Evolutionary conservation across 805 yeast species (phyloP).

Genomic region (Torulaspora maleeae): DNA sequence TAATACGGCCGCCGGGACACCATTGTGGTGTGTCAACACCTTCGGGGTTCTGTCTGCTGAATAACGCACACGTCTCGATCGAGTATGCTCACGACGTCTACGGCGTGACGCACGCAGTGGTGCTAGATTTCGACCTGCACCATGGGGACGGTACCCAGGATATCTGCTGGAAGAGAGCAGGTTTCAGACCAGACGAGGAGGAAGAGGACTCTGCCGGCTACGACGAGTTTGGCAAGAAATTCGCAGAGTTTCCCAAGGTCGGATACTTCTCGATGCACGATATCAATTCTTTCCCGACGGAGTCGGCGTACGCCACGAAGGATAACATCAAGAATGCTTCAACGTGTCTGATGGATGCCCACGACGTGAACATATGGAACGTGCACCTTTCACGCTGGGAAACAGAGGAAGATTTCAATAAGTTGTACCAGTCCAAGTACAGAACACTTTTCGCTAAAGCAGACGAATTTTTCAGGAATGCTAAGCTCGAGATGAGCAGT

Average conservation of each 20-base stretch:
- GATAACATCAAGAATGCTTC: constrained; percentile 71
- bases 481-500: constrained; percentile 43
- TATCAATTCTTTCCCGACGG: constrained; percentile 82
- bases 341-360: constrained; percentile 68
- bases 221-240: constrained; percentile 46
- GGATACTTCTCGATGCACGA: constrained; percentile 85
- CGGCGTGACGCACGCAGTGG: constrained; percentile 73
- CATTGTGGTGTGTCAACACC: constrained; percentile 82
- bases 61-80: constrained; percentile 75
- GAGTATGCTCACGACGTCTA: constrained; percentile 65
- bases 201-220: constrained; percentile 35
- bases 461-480: constrained; percentile 52
- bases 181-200: constrained; percentile 33
- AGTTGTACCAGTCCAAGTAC: constrained; percentile 56
- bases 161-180: constrained; percentile 72
- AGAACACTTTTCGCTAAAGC: constrained; percentile 61
- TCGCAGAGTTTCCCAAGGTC: constrained; percentile 49
- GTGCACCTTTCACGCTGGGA: constrained; percentile 68
- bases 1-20: constrained; percentile 81
- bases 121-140: constrained; percentile 77
- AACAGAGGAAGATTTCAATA: constrained; percentile 59
- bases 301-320: constrained; percentile 67
- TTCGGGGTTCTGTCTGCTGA: constrained; percentile 76
- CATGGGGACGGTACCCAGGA: constrained; percentile 91
- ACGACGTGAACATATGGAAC: constrained; percentile 77